Evolutionary conservation across 495 filamentous ascomycete species (phyloP), one percentile per base, ranked within the genome.

Genomic region (Sporormia fimetaria): DNA sequence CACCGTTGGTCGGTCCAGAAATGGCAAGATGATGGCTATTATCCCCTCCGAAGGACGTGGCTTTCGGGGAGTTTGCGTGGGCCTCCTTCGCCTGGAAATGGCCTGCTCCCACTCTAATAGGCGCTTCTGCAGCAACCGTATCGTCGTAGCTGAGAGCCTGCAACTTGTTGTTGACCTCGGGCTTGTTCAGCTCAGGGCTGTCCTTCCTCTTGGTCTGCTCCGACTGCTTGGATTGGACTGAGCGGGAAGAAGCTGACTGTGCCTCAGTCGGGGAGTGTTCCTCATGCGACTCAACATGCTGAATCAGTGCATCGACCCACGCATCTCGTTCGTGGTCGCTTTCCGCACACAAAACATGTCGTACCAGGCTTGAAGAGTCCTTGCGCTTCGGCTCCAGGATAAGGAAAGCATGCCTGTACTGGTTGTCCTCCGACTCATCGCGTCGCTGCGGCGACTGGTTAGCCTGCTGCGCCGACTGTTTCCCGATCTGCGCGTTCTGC

Each of bases 321-420:
- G 79, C 69, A 62, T 98, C 90, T 33, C 90, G 74, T 65, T 98
- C 92, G 34, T 71, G 67, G 55, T 98, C 90, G 54, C 81, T 96
- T 62, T 98, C 90, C 4, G 88, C 87, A 54, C 90, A 98, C 11
- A 98, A 64, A 6, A 96, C 85, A 62, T 98, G 90, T 30, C 87
- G 81, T n/a, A 94, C 84, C 28, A 86, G 69, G 49, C 80, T 90
- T 12, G 69, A 80, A 4, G 87, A 83, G 60, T 98, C 92, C 59
- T 95, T 98, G 60, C 83, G 83, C 66, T 96, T 98, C 1, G 87
- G 87, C 59, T 98, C 90, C 26, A 94, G 54, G 37, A 98, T 81
- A 32, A 96, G 67, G 62, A 98, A 96, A 4, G 92, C 90, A 65
- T 98, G 90, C 7, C 90, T 80, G 57, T 93, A 96, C 56, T 96